Conservation (phyloP, 176 grass and related monocot genomes). For the Thalia dealbata region DNA sequence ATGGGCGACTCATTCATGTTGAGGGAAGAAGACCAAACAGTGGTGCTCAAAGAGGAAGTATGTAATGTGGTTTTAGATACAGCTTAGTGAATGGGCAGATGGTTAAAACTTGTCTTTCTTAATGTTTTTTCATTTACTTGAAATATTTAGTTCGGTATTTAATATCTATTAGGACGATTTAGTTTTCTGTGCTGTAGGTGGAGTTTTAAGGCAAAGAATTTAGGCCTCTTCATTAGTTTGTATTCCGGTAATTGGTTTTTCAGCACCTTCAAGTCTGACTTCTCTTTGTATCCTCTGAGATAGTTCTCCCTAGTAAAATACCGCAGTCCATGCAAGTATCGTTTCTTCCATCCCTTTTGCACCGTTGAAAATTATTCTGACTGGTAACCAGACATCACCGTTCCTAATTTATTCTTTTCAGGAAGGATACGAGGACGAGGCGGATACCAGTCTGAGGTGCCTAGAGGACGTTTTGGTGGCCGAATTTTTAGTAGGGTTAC, state of each 20-base stretch:
- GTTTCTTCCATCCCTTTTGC: neutral
- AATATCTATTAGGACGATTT: neutral
- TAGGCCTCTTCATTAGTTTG: neutral
- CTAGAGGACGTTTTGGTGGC: constrained; percentile 37
- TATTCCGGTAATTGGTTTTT: neutral
- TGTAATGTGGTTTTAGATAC: constrained; percentile 22
- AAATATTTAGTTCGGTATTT: too few relatives aligned
- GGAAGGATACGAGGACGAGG: constrained; percentile 39
- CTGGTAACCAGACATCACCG: neutral
- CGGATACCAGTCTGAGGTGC: constrained; percentile 12
- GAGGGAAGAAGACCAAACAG: constrained; percentile 56
- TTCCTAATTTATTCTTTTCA: constrained; percentile 13
- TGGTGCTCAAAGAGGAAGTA: constrained; percentile 51
- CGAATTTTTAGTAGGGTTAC: constrained; percentile 25
- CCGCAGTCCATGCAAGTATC: neutral
- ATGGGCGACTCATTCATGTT: constrained; percentile 58
- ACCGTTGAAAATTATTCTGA: neutral
- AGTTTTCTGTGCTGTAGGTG: neutral
- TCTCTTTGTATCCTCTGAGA: neutral
- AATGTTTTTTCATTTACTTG: neutral
- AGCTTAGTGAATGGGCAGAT: neutral
- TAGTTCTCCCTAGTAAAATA: neutral
- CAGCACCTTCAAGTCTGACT: neutral
- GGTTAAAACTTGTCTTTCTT: neutral
- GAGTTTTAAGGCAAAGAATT: neutral